A percentile compares a stretch with the other conserved stretches of the same genome.
Evolutionary conservation across 768 basidiomycete genomes (phyloP).

Genomic region (Lentinula raphanica): DNA sequence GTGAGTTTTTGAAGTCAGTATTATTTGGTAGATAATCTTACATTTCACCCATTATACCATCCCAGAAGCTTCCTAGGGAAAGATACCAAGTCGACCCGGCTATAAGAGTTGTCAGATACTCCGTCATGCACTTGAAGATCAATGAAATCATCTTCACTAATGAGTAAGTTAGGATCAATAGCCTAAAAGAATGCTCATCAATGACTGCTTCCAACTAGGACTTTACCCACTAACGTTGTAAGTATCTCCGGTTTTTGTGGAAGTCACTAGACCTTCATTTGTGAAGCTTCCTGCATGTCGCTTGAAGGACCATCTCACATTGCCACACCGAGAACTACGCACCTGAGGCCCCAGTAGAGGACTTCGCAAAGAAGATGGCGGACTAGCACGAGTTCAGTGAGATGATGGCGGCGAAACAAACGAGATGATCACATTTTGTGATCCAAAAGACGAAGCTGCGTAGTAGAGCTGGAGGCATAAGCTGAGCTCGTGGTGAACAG

Average conservation of each 20-base stretch:
- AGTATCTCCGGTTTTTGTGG: slow-evolving; percentile 31
- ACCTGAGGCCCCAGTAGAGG: slow-evolving; percentile 42
- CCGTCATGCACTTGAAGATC: no score
- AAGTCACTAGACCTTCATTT: slow-evolving; percentile 43
- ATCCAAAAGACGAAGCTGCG: slow-evolving; percentile 51
- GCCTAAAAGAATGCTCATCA: no score
- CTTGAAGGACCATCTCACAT: slow-evolving; percentile 3
- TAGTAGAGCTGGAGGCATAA: slow-evolving; percentile 51
- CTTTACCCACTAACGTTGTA: slow-evolving; percentile 33
- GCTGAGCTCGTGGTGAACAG: not conserved
- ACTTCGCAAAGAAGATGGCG: slow-evolving; percentile 53
- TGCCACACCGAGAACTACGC: not conserved
- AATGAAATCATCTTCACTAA: not conserved
- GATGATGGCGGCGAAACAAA: not conserved
- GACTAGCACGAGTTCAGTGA: slow-evolving; percentile 24
- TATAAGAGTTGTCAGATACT: not conserved
- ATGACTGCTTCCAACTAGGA: no score
- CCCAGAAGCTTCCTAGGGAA: slow-evolving; percentile 52
- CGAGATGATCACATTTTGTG: slow-evolving; percentile 33
- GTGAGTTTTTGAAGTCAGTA: not conserved
- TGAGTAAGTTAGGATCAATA: slow-evolving; percentile 40
- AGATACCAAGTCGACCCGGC: slow-evolving; percentile 35
- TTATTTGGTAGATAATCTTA: slow-evolving; percentile 6
- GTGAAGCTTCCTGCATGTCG: slow-evolving; percentile 32
- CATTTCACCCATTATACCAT: slow-evolving; percentile 41